Conservation (phyloP, 1,284 basidiomycete genomes). For the Sanghuangporus sanghuang region DNA sequence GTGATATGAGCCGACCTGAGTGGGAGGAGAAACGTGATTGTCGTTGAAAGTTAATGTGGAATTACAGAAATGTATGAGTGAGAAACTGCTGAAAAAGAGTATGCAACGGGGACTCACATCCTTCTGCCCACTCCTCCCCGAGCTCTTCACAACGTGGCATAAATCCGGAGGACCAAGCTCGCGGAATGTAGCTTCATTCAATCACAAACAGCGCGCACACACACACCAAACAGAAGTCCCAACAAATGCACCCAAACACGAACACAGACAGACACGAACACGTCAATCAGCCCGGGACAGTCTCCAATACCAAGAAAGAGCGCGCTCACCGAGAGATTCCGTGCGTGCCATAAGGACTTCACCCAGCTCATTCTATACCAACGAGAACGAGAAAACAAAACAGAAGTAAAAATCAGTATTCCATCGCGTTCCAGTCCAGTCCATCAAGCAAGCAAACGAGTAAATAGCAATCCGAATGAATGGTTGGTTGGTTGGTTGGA, state of each 20-base stretch:
- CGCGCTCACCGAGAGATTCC: conserved; percentile 78
- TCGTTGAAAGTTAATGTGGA: neutral
- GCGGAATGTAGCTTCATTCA: conserved; percentile 79
- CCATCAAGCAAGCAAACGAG: neutral
- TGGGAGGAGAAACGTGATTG: neutral
- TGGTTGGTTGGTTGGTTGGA: no score
- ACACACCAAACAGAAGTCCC: conserved; percentile 21
- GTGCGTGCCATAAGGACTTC: conserved; percentile 89
- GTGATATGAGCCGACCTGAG: conserved; percentile 87
- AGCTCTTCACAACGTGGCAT: conserved; percentile 93
- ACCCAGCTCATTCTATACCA: conserved; percentile 76
- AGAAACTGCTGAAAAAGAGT: neutral
- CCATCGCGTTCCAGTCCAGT: neutral
- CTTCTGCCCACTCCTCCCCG: conserved; percentile 76
- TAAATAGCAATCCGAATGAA: neutral
- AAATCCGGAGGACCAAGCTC: conserved; percentile 97
- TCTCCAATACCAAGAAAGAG: conserved; percentile 2
- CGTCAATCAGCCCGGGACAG: no score
- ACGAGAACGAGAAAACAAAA: no score
- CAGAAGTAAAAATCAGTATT: no score
- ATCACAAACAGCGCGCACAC: neutral
- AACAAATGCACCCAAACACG: no score
- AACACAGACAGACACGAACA: no score
- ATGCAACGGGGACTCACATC: conserved; percentile 55
- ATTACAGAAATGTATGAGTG: neutral